Base-by-base conservation (phyloP, 176 grass and related monocot genomes). In the Echinochloa phyllopogon region DNA sequence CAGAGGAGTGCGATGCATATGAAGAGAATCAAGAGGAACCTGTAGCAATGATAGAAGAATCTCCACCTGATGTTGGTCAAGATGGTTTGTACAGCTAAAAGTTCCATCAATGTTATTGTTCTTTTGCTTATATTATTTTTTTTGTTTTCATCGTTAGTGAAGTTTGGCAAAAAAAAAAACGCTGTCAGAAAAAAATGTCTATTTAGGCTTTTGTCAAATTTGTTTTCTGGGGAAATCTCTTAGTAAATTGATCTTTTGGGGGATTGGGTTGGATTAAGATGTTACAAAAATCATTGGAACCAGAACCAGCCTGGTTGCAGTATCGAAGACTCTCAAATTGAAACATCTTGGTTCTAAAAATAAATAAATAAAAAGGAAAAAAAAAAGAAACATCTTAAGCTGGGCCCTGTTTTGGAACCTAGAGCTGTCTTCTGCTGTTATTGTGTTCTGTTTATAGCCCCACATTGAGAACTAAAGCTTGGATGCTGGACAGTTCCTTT, bases 1-100 rank as follows among this genome's bases (percentile, higher is more conserved):
- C 83, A 83, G 94, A 96, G 81, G 94, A 96, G 61, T 83, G 76
- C 43, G 94, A 91, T 59, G 81, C 72, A 20, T 96, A 91, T 68
- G 94, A 93, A 87, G 93, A 95, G 84, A 93, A 89, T 57, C 88
- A 96, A 65, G 94, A 93, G 51, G 94, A 96, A 65, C 91, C 84
- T 82, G 76, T 93, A 59, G 88, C 91, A 56, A 96, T 96, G 91
- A 78, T 93, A 39, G 94, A 96, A 79, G 94, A 85, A 79, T 96
- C 91, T 82, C 91, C 94, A 73, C 87, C 86, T 37, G 84, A 84
- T 76, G 58, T 81, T 82, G 86, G 57, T 56, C 89, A 69, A 57
- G 74, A 92, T 70, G 78, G 49, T 86, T 66, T 62, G 57, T 75
- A 75, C 33, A 76, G 42, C 60, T 83, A 76, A 43, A 79, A 36